These are phyloP conservation scores for Emiliania huxleyi DNA, from an alignment of 78 protist genomes.

Conservation along the genomic window DNA sequence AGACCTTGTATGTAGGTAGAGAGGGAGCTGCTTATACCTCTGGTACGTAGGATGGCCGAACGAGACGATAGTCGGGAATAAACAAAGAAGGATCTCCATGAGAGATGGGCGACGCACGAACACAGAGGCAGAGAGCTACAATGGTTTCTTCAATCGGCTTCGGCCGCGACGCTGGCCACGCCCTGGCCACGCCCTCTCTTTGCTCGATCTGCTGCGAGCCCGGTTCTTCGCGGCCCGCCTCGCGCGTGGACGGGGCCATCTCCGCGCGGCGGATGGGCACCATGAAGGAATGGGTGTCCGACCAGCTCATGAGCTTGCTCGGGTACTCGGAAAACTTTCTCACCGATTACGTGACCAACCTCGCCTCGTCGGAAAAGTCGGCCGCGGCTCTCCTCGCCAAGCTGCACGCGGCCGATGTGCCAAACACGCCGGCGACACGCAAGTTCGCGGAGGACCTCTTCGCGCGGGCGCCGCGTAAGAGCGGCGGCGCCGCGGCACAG, in stretches of 20 bases:
- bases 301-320: slow-evolving; percentile 8
- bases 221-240: background rate
- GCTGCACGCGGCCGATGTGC: background rate
- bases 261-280: background rate
- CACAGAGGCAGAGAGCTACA: too few species aligned
- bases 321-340: background rate
- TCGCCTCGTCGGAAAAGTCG: background rate
- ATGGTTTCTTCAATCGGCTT: too few species aligned
- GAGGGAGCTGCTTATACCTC: too few species aligned
- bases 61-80: too few species aligned
- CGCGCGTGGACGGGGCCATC: background rate
- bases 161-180: background rate
- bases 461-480: background rate
- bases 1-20: too few species aligned
- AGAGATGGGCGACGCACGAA: too few species aligned
- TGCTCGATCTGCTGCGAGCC: background rate
- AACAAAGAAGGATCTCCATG: too few species aligned
- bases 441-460: background rate
- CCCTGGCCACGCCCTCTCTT: background rate
- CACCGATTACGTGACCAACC: background rate
- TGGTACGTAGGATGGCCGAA: too few species aligned
- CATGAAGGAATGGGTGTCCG: slow-evolving; percentile 20
- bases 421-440: background rate
- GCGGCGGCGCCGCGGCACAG: too few species aligned
- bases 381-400: background rate